Evolutionary conservation across 176 grass and related monocot genomes (phyloP).

Genomic region (Hordeum marinum): DNA sequence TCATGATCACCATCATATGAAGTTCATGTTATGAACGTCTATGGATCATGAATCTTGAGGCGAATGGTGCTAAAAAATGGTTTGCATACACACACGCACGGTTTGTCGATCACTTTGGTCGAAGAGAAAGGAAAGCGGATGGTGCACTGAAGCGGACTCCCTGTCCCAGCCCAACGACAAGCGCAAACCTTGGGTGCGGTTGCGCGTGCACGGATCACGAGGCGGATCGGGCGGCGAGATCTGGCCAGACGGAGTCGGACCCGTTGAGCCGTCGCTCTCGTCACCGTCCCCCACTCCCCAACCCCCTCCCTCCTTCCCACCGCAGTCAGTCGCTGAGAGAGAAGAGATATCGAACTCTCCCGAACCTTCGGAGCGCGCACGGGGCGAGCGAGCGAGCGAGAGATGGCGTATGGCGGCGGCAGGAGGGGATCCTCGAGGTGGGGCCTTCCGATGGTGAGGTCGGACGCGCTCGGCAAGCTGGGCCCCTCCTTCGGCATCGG

Average conservation of each 20-base stretch:
- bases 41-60: background rate
- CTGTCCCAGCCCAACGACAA: background rate
- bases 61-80: background rate
- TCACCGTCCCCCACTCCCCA: background rate
- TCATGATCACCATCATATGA: background rate
- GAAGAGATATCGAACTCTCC: background rate
- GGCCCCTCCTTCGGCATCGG: conserved; percentile 73
- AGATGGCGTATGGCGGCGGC: conserved; percentile 41
- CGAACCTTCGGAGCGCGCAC: background rate
- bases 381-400: background rate
- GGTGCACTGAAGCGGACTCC: background rate
- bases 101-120: too few species aligned
- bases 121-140: background rate
- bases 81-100: background rate
- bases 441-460: conserved; percentile 56
- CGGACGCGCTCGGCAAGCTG: conserved; percentile 64
- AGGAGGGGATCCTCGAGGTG: conserved; percentile 37
- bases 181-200: background rate
- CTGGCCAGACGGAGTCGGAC: background rate
- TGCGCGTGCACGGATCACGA: background rate
- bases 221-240: background rate
- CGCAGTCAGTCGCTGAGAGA: background rate
- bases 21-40: too few species aligned
- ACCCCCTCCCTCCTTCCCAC: background rate
- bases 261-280: background rate